Base-by-base conservation (phyloP, 106 monocot species). In the Chionographis japonica region DNA sequence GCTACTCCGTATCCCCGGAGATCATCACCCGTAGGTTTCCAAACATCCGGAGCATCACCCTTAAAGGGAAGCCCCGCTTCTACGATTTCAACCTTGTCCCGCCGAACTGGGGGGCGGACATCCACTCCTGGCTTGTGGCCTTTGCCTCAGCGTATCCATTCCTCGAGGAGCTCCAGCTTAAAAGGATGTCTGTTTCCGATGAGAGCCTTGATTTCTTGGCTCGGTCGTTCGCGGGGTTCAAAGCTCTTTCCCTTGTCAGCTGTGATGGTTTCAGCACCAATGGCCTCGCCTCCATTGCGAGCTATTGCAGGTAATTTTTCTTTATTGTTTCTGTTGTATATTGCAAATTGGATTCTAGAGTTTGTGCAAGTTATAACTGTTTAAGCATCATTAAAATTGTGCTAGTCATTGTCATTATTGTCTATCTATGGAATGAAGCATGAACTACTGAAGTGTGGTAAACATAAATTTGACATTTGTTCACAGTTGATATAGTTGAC, bases 181-280 rank as follows among this genome's bases (percentile, higher is more conserved):
- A 85, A 57, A 69, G 85, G 70, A 81, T 85, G 80, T 65, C 74
- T 18, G 56, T 85, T 37, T 50, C 73, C 0, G 85, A 85, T 54
- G 73, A 74, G 51, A 71, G 70, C 60, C 70, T 85, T 8, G 60
- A 74, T 43, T 54, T 77, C 68, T 17, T 85, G 53, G 72, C 85
- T 0, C 58, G 54, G 13, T 81, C 85, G 0, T 85, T 85, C 36
- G 74, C 74, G 17, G 56, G 50, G n/a, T 78, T 85, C 52, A 76
- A 70, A 59, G 68, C 68, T 0, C 73, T 85, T 4, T 68, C 73
- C 16, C 80, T 85, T 52, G 65, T 85, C 20, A 73, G 75, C 64
- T 85, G 84, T 17, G 76, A 85, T 60, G 84, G 80, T 3, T 85
- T 85, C 63, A 85, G 80, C 69, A 85, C 84, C 18, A 36, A 77